These are phyloP conservation scores for Globisporangium echinulatum DNA, from an alignment of 352 stramenopile genomes.

Conservation along the genomic window DNA sequence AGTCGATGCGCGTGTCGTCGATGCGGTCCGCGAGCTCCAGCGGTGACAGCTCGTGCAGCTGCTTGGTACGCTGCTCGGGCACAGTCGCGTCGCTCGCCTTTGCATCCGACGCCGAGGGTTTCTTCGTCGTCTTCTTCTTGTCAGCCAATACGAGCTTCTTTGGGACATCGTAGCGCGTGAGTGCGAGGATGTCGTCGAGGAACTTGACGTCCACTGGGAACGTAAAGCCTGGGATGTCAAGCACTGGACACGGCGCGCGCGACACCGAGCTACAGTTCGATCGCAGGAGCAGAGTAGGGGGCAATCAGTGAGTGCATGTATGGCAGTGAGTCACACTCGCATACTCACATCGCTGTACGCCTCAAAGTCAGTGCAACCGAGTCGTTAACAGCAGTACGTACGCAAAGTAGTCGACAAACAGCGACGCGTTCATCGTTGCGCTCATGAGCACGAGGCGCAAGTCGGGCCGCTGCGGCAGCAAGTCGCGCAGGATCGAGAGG, in stretches of 20 bases:
- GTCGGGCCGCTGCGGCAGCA: conserved; percentile 63
- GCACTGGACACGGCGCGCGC: conserved; percentile 42
- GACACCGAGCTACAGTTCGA: conserved; percentile 8
- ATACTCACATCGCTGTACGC: too few species aligned
- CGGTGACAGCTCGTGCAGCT: conserved; percentile 24
- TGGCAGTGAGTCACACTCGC: too few species aligned
- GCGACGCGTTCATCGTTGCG: conserved; percentile 90
- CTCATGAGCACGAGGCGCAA: conserved; percentile 95
- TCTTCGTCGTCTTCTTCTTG: conserved; percentile 26
- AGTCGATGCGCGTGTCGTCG: conserved; percentile 92
- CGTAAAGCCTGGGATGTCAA: conserved; percentile 83
- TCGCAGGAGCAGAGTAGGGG: neutral
- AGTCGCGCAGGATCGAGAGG: conserved; percentile 87
- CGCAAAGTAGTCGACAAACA: conserved; percentile 88
- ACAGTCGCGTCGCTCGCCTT: conserved; percentile 19
- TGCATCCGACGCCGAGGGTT: neutral
- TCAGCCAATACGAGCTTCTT: conserved; percentile 50
- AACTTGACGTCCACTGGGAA: conserved; percentile 77
- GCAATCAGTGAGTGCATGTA: neutral
- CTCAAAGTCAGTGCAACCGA: too few species aligned
- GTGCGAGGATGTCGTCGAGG: conserved; percentile 65
- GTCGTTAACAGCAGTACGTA: conserved; percentile 14
- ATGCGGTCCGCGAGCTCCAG: conserved; percentile 59
- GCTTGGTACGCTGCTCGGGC: conserved; percentile 19
- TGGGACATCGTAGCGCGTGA: conserved; percentile 56